Base-by-base conservation (phyloP, 306 rosid species). In the Glycine tomentella region DNA sequence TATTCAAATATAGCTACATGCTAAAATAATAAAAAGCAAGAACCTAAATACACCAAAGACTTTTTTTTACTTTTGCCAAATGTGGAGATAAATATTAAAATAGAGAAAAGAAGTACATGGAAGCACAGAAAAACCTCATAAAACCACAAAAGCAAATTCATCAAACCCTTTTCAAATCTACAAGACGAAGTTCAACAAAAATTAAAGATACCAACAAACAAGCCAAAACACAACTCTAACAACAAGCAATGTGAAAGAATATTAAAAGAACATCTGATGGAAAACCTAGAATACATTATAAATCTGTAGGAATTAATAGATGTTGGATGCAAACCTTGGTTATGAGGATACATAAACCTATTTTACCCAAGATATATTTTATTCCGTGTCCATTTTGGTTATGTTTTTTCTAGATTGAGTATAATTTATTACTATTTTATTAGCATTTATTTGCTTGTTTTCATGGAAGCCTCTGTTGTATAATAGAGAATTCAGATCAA, bases 21-120 rank as follows among this genome's bases (percentile, higher is more conserved):
- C 25, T 55, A 72, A 33, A 73, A n/a, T 40, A 10, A 25, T 50
- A 58, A 45, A 51, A 67, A 51, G 46, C 76, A 72, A 42, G 53
- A 71, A 64, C 31, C 14, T 20, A 33, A 66, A 77, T 20, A 16
- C n/a, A 42, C 46, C 33, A 17, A 50, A 25, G 31, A 25, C 31
- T 25, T 25, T 25, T 25, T 25, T 25, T 25, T 25, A 25, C 1
- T 25, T 25, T 25, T 25, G 31, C 31, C 2, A 2, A 25, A 25
- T 31, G 42, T 31, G 15, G 67, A 61, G 8, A 31, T 4, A 2
- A 38, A 38, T 10, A 4, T 61, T 12, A 63, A 33, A 46, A 12
- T 65, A 38, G 5, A 38, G 9, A 65, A 61, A 17, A 38, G 7
- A 44, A 34, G 42, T 13, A 65, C 13, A 56, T 9, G 59, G 55